Evolutionary conservation across 1,284 basidiomycete species (phyloP), one percentile per base, ranked within the genome.

Genomic region (Ganoderma resinaceum): DNA sequence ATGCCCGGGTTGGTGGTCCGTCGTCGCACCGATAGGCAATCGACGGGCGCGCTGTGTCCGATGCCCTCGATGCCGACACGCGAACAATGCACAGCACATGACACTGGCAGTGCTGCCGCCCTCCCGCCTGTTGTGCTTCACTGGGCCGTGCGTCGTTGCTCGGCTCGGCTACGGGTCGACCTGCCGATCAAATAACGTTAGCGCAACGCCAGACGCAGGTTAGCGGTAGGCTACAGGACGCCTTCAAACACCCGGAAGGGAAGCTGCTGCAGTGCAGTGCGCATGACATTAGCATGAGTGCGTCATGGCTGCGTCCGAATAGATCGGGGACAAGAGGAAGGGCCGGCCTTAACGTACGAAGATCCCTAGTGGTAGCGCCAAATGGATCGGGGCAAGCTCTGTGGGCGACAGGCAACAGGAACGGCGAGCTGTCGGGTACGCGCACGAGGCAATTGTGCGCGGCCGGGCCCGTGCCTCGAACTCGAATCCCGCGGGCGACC

Each of bases 281-380:
- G 11, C 29, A 31, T 55, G 52, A 6, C 52, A 49, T 14, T 18
- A 29, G 7, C 46, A 18, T 20, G 14, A 31, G 31, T 31, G 46
- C 20, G 20, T 20, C 20, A 49, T 49, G n/a, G 2, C 16, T 18
- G 18, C 46, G 11, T 26, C 52, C 52, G 52, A 31, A 31, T 55
- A 55, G 29, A 31, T 55, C 52, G 52, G 52, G 52, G 18, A 18
- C 31, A 55, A 55, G 52, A 31, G 16, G 31, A 14, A 18, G 52
- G 46, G n/a, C n/a, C 46, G 46, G n/a, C 23, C 46, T 5, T 55
- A 18, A 33, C 52, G 52, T 55, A 55, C 52, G 52, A 33, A 20
- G 52, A 55, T 55, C 52, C 31, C 29, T 55, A 18, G n/a, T n/a
- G n/a, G n/a, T n/a, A n/a, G 52, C 52, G 52, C 29, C 52, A 33